phyloP scores from a whole-genome alignment of 768 basidiomycete genomes.

The Mrakia blollopis region DNA sequence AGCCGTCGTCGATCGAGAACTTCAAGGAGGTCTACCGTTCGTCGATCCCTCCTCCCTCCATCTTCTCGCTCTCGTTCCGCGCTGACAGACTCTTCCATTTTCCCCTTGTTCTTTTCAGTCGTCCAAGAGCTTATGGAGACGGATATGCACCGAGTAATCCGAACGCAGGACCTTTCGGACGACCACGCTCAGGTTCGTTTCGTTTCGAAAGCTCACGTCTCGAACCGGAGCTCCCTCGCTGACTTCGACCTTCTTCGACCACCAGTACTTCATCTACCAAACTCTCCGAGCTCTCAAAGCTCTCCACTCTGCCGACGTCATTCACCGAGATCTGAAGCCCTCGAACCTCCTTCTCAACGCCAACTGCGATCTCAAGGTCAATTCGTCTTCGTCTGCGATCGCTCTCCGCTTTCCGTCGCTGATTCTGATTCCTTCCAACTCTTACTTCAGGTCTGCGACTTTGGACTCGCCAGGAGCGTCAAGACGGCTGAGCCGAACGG shows the following conservation, averaged over 20 bases:
- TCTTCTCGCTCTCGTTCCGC: background rate
- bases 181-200: constrained; percentile 55
- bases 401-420: background rate
- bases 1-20: constrained; percentile 64
- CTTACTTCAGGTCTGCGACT: constrained; percentile 29
- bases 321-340: constrained; percentile 87
- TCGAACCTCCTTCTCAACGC: constrained; percentile 92
- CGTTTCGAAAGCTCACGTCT: background rate
- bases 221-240: background rate
- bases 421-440: background rate
- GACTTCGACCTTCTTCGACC: constrained; percentile 36
- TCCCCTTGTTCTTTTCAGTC: constrained; percentile 18
- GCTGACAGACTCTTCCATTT: background rate
- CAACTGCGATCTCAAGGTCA: constrained; percentile 89
- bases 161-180: constrained; percentile 87
- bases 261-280: constrained; percentile 96
- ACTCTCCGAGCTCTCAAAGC: constrained; percentile 91
- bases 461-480: constrained; percentile 30
- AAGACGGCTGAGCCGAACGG: constrained; percentile 37
- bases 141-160: constrained; percentile 91
- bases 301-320: constrained; percentile 87
- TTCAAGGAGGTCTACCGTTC: constrained; percentile 73
- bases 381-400: constrained; percentile 35
- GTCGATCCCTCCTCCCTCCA: background rate
- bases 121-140: constrained; percentile 69